phyloP scores from a whole-genome alignment of 2,329 filamentous ascomycete species.

The Cladosporium sp. region DNA sequence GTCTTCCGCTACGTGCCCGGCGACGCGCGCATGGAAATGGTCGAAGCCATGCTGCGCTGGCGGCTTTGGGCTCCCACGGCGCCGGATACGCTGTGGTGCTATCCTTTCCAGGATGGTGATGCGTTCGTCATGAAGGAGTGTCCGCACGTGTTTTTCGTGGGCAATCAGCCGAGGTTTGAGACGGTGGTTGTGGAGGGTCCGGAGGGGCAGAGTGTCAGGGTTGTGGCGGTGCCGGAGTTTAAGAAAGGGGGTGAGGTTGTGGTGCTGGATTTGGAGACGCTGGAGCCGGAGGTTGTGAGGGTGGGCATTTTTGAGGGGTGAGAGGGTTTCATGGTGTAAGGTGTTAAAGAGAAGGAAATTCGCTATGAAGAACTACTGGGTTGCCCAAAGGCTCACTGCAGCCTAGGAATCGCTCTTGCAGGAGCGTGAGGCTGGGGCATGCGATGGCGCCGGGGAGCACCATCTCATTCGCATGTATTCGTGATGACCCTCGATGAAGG shows the following conservation, averaged over 20 bases:
- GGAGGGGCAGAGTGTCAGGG: slow-evolving; percentile 63
- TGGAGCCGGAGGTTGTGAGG: slow-evolving; percentile 71
- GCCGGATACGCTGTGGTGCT: slow-evolving; percentile 93
- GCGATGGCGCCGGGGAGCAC: too few species aligned
- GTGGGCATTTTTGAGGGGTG: slow-evolving; percentile 39
- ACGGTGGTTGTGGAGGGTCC: slow-evolving; percentile 54
- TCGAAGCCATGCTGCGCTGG: slow-evolving; percentile 94
- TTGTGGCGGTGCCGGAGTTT: slow-evolving; percentile 84
- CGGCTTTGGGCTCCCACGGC: slow-evolving; percentile 87
- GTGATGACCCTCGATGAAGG: too few species aligned
- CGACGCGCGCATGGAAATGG: slow-evolving; percentile 75
- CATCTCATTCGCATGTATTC: too few species aligned
- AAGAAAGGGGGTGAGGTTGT: slow-evolving; percentile 73
- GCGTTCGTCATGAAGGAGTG: slow-evolving; percentile 82
- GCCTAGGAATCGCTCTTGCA: too few species aligned
- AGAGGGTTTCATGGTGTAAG: not conserved
- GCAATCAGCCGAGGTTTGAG: slow-evolving; percentile 55
- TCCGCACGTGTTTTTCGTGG: slow-evolving; percentile 85
- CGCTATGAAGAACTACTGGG: too few species aligned
- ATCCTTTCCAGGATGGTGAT: slow-evolving; percentile 92
- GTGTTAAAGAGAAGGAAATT: too few species aligned
- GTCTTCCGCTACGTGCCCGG: slow-evolving; percentile 80
- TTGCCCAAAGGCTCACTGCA: too few species aligned
- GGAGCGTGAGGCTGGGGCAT: too few species aligned
- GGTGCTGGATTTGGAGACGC: slow-evolving; percentile 77